These are phyloP conservation scores for Stagonosporopsis tanaceti DNA, from an alignment of 2,329 filamentous ascomycete species.

Conservation along the genomic window DNA sequence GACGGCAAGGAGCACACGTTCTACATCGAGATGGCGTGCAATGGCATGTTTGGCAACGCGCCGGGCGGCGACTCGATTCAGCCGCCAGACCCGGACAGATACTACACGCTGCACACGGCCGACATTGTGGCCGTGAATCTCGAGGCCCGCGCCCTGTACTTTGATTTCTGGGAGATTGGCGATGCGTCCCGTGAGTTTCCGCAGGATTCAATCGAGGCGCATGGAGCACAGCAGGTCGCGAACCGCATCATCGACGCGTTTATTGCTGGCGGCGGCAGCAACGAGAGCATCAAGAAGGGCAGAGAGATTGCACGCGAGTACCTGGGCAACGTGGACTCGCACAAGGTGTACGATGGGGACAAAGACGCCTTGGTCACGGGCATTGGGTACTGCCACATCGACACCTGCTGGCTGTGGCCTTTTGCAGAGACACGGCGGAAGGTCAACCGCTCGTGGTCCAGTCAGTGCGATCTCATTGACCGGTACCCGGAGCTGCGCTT, in stretches of 20 bases:
- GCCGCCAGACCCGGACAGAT: constrained; percentile 84
- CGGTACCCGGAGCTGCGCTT: constrained; percentile 94
- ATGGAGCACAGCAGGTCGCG: constrained; percentile 81
- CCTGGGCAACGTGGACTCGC: constrained; percentile 81
- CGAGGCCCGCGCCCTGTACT: constrained; percentile 80
- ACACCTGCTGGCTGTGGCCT: constrained; percentile 98
- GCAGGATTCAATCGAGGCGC: constrained; percentile 84
- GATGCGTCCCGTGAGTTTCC: constrained; percentile 94
- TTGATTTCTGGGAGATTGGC: constrained; percentile 95
- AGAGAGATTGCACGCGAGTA: constrained; percentile 86
- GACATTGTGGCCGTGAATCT: constrained; percentile 90
- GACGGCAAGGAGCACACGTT: constrained; percentile 88
- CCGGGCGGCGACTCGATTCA: constrained; percentile 85
- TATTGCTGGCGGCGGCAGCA: constrained; percentile 74
- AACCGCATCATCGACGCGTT: constrained; percentile 92
- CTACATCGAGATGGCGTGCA: constrained; percentile 98
- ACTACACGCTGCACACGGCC: constrained; percentile 77
- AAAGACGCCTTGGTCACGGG: constrained; percentile 81
- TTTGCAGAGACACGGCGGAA: constrained; percentile 98
- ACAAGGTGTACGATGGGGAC: constrained; percentile 81
- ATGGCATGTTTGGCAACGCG: constrained; percentile 97
- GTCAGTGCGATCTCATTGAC: constrained; percentile 94
- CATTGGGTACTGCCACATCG: constrained; percentile 97
- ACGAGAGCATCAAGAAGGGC: constrained; percentile 78
- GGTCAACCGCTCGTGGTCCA: constrained; percentile 94